These are phyloP conservation scores for Helenozyma baotianmanensis DNA, from an alignment of 805 yeast species.

Conservation along the genomic window DNA sequence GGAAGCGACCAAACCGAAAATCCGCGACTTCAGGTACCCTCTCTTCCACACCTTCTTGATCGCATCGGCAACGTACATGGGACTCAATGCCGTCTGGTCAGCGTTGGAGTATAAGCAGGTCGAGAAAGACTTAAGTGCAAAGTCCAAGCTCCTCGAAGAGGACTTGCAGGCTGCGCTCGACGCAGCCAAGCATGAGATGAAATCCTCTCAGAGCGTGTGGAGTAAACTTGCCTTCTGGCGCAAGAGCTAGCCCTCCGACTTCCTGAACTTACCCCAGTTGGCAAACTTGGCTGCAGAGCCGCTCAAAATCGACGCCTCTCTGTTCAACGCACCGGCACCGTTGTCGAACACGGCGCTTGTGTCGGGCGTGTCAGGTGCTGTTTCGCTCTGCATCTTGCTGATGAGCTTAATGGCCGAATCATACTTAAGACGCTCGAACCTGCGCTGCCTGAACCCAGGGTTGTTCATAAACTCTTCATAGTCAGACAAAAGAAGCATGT, in stretches of 20 bases:
- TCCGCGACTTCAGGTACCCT: conserved; percentile 36
- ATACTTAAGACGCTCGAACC: conserved; percentile 68
- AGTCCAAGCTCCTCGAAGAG: conserved; percentile 14
- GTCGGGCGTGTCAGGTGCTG: conserved; percentile 3
- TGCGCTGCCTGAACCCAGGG: conserved; percentile 38
- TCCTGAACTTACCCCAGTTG: conserved; percentile 26
- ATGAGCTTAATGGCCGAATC: conserved; percentile 64
- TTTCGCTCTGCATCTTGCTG: conserved; percentile 41
- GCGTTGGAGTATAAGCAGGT: conserved; percentile 25
- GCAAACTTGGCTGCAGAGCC: conserved; percentile 30
- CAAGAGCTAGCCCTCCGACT: conserved; percentile 12
- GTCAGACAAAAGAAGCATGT: conserved; percentile 60
- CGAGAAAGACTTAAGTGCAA: conserved; percentile 10
- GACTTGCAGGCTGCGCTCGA: conserved; percentile 11
- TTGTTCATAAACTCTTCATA: conserved; percentile 59
- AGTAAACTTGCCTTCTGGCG: conserved; percentile 16
- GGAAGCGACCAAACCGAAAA: conserved; percentile 21
- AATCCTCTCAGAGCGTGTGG: conserved; percentile 7
- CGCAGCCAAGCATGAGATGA: conserved; percentile 11
- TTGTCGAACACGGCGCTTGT: conserved; percentile 4
- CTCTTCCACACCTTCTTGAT: conserved; percentile 34
- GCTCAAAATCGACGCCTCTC: conserved; percentile 16
- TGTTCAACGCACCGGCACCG: conserved; percentile 8
- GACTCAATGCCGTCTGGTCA: conserved; percentile 30
- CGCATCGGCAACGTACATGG: conserved; percentile 36